Evolutionary conservation across 768 basidiomycete species (phyloP), one percentile per base, ranked within the genome.

Genomic region (Kwoniella europaea): DNA sequence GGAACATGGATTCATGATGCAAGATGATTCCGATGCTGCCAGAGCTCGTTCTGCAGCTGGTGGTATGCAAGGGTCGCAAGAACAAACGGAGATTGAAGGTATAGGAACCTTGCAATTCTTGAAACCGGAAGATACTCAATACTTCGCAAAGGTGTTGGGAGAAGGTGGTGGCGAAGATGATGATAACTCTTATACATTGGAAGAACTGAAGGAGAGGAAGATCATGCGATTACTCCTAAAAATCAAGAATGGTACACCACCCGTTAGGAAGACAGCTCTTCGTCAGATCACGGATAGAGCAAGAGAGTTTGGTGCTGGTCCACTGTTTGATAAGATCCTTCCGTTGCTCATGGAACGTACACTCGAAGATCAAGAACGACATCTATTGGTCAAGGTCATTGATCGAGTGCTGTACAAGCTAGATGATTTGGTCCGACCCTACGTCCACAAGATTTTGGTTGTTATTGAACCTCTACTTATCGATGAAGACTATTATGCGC

Each of bases 221-320:
- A 98, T 98, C 78, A 98, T 98, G 95, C 91, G 97, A 27, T 86
- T 99, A 24, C 86, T 99, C 64, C 88, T 99, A 76, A 98, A 98
- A 85, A 98, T 99, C 85, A 98, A 99, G 87, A 99, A 98, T 81
- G 97, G 97, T 60, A 98, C 96, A 2, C 97, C 97, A 29, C 96
- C 97, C 12, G 94, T 98, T 69, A 91, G 97, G 68, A 99, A 99
- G 85, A 94, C 96, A 1, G 97, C 97, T 13, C 89, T 98, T 46
- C 89, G 96, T 63, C 96, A 98, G 82, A 98, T 99, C 78, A 98
- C 97, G 16, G 97, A 99, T 87, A 97, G 98, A 83, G 97, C 97
- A 72, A 91, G 97, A 75, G 94, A 99, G 79, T 98, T 98, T 69
- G 96, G 97, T 62, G 95, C 97, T 44, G 97, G 95, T 29, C 97